phyloP scores from a whole-genome alignment of 768 basidiomycete species.

The Lyophyllum semitale region DNA sequence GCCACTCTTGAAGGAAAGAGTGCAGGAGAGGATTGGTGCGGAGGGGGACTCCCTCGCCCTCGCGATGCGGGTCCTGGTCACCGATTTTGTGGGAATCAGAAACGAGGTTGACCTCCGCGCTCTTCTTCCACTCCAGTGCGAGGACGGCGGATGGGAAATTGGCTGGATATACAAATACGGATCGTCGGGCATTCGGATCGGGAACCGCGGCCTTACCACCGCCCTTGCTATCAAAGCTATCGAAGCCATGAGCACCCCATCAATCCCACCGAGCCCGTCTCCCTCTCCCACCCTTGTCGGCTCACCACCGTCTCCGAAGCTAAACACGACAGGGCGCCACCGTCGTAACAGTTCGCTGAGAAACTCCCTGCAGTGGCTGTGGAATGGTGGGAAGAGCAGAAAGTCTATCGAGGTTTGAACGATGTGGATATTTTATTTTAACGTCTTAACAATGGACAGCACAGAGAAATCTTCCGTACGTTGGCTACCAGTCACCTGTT shows the following conservation, averaged over 20 bases:
- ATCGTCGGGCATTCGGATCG: constrained; percentile 46
- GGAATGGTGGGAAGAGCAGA: constrained; percentile 21
- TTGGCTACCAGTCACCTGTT: background rate
- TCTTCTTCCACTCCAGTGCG: constrained; percentile 48
- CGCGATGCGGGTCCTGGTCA: constrained; percentile 55
- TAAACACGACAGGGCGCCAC: constrained; percentile 14
- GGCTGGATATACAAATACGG: constrained; percentile 63
- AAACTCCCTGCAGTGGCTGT: constrained; percentile 30
- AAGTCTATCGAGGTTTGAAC: constrained; percentile 20
- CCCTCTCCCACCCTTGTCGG: constrained; percentile 18
- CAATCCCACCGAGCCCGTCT: constrained; percentile 4
- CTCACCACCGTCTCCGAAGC: constrained; percentile 10
- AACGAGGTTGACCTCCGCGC: constrained; percentile 45
- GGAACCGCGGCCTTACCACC: constrained; percentile 57
- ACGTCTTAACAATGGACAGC: background rate
- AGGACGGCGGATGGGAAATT: constrained; percentile 57
- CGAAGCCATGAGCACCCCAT: constrained; percentile 22
- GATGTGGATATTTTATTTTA: background rate
- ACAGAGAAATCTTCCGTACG: background rate
- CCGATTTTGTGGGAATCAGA: constrained; percentile 38
- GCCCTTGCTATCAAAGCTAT: constrained; percentile 56
- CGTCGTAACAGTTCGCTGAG: constrained; percentile 26
- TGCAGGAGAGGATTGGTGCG: constrained; percentile 51
- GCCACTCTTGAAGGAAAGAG: constrained; percentile 43
- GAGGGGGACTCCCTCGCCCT: constrained; percentile 56